Base-by-base conservation (phyloP, 2,329 filamentous ascomycete species). In the Beauveria australis region DNA sequence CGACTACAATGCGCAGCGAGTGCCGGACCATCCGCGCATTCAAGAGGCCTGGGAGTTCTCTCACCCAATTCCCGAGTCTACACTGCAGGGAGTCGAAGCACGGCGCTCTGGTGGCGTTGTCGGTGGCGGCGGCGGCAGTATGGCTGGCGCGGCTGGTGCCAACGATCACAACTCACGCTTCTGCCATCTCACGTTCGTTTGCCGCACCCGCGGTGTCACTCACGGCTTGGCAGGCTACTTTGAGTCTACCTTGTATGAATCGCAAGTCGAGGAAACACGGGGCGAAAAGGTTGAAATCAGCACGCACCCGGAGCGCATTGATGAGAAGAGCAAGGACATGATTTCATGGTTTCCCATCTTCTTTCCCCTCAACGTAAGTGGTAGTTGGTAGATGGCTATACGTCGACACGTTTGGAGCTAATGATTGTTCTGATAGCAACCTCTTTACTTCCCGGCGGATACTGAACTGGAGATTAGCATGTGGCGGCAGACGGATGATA, bases 331-430 rank as follows among this genome's bases (percentile, higher is more conserved):
- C 79, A 89, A 89, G 70, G 92, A 95, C 68, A 99, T 99, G 95
- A 96, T 97, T 65, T 96, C 91, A 60, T 99, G 94, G 94, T 99
- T 99, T 72, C 94, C 94, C 1, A 97, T 99, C 33, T 97, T 93
- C 77, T 99, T 99, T 71, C 94, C 95, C 0, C 77, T 99, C 16
- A 96, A 94, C 85, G 92, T 92, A 78, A 69, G 83, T 72, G 19
- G 3, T 8, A 18, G 3, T 10, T 44, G 10, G 2, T 18, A 16
- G 33, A 37, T 37, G 33, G 5, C 33, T 30, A 22, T 41, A 22
- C 55, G 63, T 22, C 63, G 33, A 28, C n/a, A 43, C 12, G 19
- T 24, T 19, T 22, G 52, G 16, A 24, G 37, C 55, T 53, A 59
- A 49, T n/a, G 16, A 19, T n/a, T 8, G 33, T 53, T 49, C 16